These are phyloP conservation scores for Annulohypoxylon truncatum DNA, from an alignment of 2,329 filamentous ascomycete genomes.

Conservation along the genomic window DNA sequence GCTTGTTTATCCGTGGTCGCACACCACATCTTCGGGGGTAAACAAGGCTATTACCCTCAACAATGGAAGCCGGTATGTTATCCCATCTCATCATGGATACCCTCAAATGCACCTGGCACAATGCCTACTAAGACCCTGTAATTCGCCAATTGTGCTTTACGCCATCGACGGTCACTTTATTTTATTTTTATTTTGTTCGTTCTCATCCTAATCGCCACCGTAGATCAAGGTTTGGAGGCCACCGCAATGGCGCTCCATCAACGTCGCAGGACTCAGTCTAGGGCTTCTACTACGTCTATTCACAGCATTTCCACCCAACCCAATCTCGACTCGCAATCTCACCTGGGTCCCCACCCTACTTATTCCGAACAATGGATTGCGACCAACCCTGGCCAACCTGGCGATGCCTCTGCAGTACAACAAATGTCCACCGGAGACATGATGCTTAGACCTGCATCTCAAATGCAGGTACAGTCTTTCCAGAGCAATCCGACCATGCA, in stretches of 20 bases:
- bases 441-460: constrained; percentile 67
- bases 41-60: constrained; percentile 45
- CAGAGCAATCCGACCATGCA: constrained; percentile 63
- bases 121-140: not conserved
- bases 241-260: constrained; percentile 53
- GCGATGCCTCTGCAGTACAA: constrained; percentile 56
- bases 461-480: constrained; percentile 64
- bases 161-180: not conserved
- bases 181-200: constrained; percentile 11
- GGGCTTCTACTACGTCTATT: constrained; percentile 67
- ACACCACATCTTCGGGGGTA: constrained; percentile 42
- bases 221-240: constrained; percentile 49
- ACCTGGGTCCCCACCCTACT: constrained; percentile 51
- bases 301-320: constrained; percentile 66
- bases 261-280: constrained; percentile 64
- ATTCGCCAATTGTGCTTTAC: not conserved
- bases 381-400: constrained; percentile 57
- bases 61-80: constrained; percentile 45
- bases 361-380: constrained; percentile 64
- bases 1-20: constrained; percentile 47
- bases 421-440: constrained; percentile 69
- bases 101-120: not conserved
- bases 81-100: constrained; percentile 2
- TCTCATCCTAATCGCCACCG: constrained; percentile 26
- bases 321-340: constrained; percentile 62